Evolutionary conservation across 352 stramenopile species (phyloP).

Genomic region (Phytophthora tubulina): DNA sequence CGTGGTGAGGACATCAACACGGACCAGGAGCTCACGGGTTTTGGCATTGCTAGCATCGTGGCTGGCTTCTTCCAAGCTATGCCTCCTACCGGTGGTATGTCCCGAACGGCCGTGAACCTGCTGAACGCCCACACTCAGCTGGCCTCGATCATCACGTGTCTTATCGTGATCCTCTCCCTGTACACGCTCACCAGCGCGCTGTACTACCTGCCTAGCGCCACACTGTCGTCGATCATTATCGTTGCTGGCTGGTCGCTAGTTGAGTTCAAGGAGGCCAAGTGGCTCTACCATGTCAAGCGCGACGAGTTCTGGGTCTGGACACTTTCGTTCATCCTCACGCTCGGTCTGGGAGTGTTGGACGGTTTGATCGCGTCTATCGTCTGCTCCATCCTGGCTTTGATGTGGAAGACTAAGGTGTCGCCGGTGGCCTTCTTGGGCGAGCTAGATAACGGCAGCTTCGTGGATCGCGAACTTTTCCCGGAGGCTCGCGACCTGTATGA

Average conservation of each 20-base stretch:
- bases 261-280: conserved; percentile 83
- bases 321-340: conserved; percentile 54
- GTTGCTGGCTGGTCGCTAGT: conserved; percentile 87
- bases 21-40: conserved; percentile 85
- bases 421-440: conserved; percentile 46
- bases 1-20: conserved; percentile 71
- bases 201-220: conserved; percentile 83
- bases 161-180: conserved; percentile 83
- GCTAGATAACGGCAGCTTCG: conserved; percentile 41
- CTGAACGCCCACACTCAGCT: conserved; percentile 83
- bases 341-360: conserved; percentile 38
- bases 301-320: conserved; percentile 63
- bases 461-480: conserved; percentile 41
- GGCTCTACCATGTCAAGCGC: conserved; percentile 68
- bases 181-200: conserved; percentile 85
- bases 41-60: conserved; percentile 85
- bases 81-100: conserved; percentile 86
- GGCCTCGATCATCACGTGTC: conserved; percentile 78
- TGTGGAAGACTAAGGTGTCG: conserved; percentile 56
- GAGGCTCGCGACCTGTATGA: conserved; percentile 38
- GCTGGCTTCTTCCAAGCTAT: conserved; percentile 89
- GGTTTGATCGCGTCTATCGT: conserved; percentile 58
- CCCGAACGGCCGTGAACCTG: conserved; percentile 89
- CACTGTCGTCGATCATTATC: conserved; percentile 89
- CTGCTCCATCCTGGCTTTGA: conserved; percentile 54